Conservation (phyloP, 2,329 filamentous ascomycete species). For the Trichothecium roseum region DNA sequence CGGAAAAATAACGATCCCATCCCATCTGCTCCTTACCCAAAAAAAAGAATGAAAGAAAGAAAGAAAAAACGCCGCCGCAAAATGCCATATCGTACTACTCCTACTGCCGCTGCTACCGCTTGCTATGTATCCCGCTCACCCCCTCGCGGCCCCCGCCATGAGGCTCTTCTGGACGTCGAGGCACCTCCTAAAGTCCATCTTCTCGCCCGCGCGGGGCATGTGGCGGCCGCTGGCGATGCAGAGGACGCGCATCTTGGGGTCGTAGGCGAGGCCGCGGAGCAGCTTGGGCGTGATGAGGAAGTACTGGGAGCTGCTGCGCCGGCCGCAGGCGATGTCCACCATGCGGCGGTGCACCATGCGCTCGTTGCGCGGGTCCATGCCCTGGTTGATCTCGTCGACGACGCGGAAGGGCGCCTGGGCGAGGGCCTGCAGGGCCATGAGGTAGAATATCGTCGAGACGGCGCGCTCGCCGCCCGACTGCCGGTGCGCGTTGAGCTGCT, state of each 20-base stretch:
- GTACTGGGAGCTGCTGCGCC: constrained; percentile 71
- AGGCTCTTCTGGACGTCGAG: constrained; percentile 31
- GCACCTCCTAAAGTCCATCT: constrained; percentile 38
- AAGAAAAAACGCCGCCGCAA: no score
- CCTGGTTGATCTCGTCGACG: constrained; percentile 98
- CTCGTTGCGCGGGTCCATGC: constrained; percentile 98
- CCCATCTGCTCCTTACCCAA: no score
- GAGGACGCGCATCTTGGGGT: constrained; percentile 82
- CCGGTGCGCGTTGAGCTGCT: constrained; percentile 79
- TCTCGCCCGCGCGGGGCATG: constrained; percentile 44
- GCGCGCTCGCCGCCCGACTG: constrained; percentile 95
- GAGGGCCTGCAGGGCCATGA: constrained; percentile 93
- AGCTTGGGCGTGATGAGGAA: constrained; percentile 98
- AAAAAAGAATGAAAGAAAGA: no score
- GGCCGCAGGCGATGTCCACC: constrained; percentile 85
- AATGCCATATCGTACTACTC: no score
- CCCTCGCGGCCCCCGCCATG: constrained; percentile 13
- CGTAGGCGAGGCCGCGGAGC: constrained; percentile 74
- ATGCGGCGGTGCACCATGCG: constrained; percentile 96
- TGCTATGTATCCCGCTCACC: no score
- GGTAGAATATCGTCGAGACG: constrained; percentile 96
- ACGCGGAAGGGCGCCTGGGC: constrained; percentile 94
- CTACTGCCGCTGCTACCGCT: no score
- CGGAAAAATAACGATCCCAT: no score
- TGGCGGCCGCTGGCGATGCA: constrained; percentile 86